Evolutionary conservation across 352 stramenopile species (phyloP).

Genomic region (Globisporangium cystogenes): DNA sequence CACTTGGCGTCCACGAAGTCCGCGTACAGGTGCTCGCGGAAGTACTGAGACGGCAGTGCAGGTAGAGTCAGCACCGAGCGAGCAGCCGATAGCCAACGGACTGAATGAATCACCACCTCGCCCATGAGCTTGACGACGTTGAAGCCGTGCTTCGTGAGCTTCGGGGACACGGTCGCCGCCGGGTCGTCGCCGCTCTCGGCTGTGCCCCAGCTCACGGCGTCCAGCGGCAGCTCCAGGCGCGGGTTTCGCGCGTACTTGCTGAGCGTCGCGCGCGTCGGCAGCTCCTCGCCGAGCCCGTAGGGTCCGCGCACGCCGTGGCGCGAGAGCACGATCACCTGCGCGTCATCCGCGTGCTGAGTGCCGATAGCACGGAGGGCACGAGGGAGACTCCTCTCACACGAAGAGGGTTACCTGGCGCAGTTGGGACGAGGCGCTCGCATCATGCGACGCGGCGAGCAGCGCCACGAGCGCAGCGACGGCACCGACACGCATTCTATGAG

Average conservation of each 20-base stretch:
- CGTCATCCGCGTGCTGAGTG: background rate
- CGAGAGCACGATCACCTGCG: slow-evolving; percentile 60
- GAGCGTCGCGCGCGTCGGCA: slow-evolving; percentile 35
- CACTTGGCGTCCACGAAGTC: slow-evolving; percentile 53
- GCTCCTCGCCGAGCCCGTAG: slow-evolving; percentile 59
- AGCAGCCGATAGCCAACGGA: too few species aligned
- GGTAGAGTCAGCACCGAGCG: background rate
- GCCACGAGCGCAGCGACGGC: too few species aligned
- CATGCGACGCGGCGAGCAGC: background rate
- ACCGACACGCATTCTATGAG: too few species aligned
- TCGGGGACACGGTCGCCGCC: slow-evolving; percentile 59
- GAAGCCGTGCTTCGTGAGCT: slow-evolving; percentile 74
- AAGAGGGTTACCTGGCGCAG: too few species aligned
- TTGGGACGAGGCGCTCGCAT: background rate
- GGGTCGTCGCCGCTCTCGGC: slow-evolving; percentile 52
- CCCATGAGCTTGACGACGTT: slow-evolving; percentile 60
- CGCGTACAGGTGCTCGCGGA: slow-evolving; percentile 56
- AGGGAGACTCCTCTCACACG: too few species aligned
- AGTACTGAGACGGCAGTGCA: slow-evolving; percentile 36
- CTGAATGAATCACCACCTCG: too few species aligned
- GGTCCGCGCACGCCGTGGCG: slow-evolving; percentile 67
- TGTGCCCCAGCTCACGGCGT: slow-evolving; percentile 55
- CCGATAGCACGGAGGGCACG: too few species aligned
- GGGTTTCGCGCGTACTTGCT: slow-evolving; percentile 59
- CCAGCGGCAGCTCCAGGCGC: slow-evolving; percentile 46